Evolutionary conservation across 2,329 filamentous ascomycete genomes (phyloP).

Genomic region (Colletotrichum sp.): DNA sequence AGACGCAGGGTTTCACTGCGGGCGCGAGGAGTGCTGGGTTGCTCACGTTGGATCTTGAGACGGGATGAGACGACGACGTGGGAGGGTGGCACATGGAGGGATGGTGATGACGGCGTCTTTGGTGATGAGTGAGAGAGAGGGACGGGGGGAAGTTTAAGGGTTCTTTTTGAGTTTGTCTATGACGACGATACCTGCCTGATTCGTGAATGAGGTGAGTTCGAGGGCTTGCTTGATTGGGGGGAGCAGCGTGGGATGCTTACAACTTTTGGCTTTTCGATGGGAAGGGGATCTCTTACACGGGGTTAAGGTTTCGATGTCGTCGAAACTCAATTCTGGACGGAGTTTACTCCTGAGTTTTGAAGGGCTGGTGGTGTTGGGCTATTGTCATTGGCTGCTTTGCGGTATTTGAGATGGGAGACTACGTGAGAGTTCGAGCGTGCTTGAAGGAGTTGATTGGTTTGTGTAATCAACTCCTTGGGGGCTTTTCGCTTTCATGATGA

Average conservation of each 20-base stretch:
- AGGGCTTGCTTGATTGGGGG: not conserved
- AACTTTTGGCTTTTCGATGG: not conserved
- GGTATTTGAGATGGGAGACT: not conserved
- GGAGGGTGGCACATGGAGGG: not conserved
- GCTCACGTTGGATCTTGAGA: not conserved
- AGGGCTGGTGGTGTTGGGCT: not conserved
- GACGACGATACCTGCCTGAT: not conserved
- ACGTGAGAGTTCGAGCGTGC: not conserved
- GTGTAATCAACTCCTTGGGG: not conserved
- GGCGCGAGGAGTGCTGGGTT: not conserved
- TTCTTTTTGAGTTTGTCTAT: not conserved
- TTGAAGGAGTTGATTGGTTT: not conserved
- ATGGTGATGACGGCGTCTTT: not conserved
- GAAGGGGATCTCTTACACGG: not conserved
- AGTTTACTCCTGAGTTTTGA: not conserved
- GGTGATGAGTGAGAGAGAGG: not conserved
- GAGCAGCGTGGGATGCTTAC: not conserved
- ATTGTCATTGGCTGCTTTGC: not conserved
- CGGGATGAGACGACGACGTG: not conserved
- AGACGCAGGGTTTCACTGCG: not conserved
- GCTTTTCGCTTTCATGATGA: not conserved
- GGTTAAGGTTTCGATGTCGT: not conserved
- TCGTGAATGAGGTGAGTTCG: not conserved
- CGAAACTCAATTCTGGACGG: not conserved
- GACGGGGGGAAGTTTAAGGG: not conserved